phyloP scores from a whole-genome alignment of 2,329 filamentous ascomycete genomes.

The Curvularia eragrostidis region DNA sequence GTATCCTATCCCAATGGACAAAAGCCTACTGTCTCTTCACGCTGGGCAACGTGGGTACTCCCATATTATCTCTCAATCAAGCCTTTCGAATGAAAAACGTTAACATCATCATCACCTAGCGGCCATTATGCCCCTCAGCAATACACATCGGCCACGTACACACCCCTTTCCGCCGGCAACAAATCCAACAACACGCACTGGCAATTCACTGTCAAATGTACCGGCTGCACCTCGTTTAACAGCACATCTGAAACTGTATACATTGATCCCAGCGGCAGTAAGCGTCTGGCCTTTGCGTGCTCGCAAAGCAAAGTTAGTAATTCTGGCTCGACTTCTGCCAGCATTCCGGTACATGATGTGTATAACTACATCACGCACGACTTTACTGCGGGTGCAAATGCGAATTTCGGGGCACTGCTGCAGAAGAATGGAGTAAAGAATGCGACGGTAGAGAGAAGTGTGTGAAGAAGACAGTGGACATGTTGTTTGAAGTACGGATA shows the following conservation, averaged over 20 bases:
- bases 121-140: constrained; percentile 30
- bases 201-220: constrained; percentile 42
- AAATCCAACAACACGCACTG: constrained; percentile 41
- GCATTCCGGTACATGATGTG: constrained; percentile 37
- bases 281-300: constrained; percentile 35
- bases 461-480: not conserved
- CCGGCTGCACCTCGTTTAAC: constrained; percentile 38
- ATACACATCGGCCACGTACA: constrained; percentile 37
- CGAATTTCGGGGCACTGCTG: constrained; percentile 34
- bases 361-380: constrained; percentile 42
- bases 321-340: constrained; percentile 30
- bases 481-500: not conserved
- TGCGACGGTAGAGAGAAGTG: not conserved
- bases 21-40: constrained; percentile 34
- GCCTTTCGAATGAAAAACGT: not conserved
- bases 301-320: constrained; percentile 28
- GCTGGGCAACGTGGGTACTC: constrained; percentile 41
- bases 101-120: constrained; percentile 13
- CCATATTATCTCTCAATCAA: too few relatives aligned
- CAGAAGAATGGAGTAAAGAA: constrained; percentile 29
- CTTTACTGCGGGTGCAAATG: constrained; percentile 33
- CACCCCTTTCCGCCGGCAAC: constrained; percentile 35
- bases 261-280: constrained; percentile 31
- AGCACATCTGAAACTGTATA: constrained; percentile 20
- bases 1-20: constrained; percentile 40